phyloP scores from a whole-genome alignment of 2,329 filamentous ascomycete species.

The Amylocarpus encephaloides region DNA sequence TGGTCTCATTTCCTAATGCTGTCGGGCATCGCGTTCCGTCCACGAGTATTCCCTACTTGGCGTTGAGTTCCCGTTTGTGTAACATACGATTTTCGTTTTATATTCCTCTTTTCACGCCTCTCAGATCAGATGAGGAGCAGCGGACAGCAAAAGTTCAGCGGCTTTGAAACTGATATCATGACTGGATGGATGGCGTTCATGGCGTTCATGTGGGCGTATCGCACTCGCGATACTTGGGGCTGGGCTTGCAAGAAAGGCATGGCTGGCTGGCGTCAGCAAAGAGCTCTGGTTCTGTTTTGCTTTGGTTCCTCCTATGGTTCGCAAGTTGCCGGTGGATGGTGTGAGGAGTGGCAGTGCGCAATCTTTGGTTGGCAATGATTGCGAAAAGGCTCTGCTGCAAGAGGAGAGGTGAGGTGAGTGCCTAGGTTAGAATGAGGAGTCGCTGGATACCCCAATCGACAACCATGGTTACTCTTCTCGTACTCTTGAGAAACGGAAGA shows the following conservation, averaged over 20 bases:
- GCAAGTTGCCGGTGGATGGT: constrained; percentile 5
- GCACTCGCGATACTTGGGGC: constrained; percentile 25
- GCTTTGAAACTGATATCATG: constrained; percentile 28
- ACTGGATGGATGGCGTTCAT: constrained; percentile 27
- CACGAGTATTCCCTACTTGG: constrained; percentile 17
- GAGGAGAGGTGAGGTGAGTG: neutral
- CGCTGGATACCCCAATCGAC: constrained; percentile 1
- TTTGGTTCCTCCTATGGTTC: constrained; percentile 15
- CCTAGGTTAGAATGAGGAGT: neutral
- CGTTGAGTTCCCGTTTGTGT: constrained; percentile 28
- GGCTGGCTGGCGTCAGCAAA: constrained; percentile 26
- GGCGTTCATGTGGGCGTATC: constrained; percentile 22
- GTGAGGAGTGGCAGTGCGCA: constrained; percentile 3
- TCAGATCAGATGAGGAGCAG: constrained; percentile 26
- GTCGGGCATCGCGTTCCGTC: constrained; percentile 17
- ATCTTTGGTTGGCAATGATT: constrained; percentile 6
- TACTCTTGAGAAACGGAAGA: constrained; percentile 7
- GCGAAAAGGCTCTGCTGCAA: neutral
- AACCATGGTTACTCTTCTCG: constrained; percentile 9
- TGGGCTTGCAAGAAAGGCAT: constrained; percentile 26
- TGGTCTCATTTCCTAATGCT: constrained; percentile 10
- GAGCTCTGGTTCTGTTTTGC: constrained; percentile 23
- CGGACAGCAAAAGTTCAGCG: constrained; percentile 31
- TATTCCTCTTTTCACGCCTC: constrained; percentile 19
- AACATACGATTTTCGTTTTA: constrained; percentile 31